Base-by-base conservation (phyloP, 306 rosid species). In the Elaeagnus macrophylla region DNA sequence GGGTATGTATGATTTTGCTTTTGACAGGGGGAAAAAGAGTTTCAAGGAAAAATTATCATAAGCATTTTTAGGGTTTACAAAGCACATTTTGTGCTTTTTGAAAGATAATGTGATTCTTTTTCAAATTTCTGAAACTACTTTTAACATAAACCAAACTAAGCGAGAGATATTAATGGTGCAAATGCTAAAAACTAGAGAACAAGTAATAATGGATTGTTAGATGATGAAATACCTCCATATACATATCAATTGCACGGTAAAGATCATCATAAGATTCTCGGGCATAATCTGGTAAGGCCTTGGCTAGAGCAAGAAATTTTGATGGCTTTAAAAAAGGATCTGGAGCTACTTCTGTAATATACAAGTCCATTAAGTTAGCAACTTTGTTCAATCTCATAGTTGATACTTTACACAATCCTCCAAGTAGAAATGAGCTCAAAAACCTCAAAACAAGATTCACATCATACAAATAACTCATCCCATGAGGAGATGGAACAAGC, bases 321-420 rank as follows among this genome's bases (percentile, higher is more conserved):
- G 82, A 82, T 69, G 79, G 62, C 69, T 74, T 91, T 57, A 91
- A 79, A 66, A 81, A 67, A 62, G 96, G 99, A 71, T 86, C 99
- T 14, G 99, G 99, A 32, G 99, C 93, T 45, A 87, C 83, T 77
- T 91, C 99, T 67, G 99, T 81, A 51, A 72, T 71, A 38, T 91
- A 91, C 85, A 73, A 77, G 79, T 91, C 99, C 65, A 87, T 54
- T 51, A 91, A 77, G 51, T 51, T 60, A 38, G 86, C 79, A 59
- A 87, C 96, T 69, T 71, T 87, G 66, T 54, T 80, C 75, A 78
- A 63, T 68, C 43, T 66, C 37, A 78, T 13, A 2, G 77, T 79
- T 55, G 75, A 56, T 15, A 53, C 61, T 37, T 59, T 49, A 48
- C 50, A 36, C 12, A 35, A 56, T 58, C 81, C 72, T 54, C 61